Percentiles rank a stretch among this genome's conserved stretches.
Evolutionary conservation across 2,329 filamentous ascomycete genomes (phyloP).

Genomic region (Incumbomyces delicatus): DNA sequence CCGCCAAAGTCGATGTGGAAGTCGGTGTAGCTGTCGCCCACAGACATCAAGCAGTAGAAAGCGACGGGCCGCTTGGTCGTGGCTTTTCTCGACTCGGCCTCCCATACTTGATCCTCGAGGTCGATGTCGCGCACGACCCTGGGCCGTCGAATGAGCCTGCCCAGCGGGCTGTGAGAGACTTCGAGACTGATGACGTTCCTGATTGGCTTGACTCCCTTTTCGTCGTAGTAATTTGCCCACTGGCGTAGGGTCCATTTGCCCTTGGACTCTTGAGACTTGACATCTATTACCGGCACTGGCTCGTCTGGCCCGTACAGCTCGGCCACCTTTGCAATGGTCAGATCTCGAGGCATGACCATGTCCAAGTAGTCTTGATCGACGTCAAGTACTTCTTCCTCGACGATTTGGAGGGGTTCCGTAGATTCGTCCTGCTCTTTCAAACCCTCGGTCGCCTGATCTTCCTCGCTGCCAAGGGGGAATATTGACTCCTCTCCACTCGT

Average conservation of each 20-base stretch:
- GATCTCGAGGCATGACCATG: conserved; percentile 56
- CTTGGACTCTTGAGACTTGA: conserved; percentile 58
- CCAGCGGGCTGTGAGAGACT: conserved; percentile 54
- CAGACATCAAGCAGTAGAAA: conserved; percentile 62
- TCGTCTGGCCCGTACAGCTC: conserved; percentile 55
- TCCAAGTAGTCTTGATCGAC: conserved; percentile 56
- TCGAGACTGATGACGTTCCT: conserved; percentile 62
- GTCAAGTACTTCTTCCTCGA: conserved; percentile 41
- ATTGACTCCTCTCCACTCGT: conserved; percentile 18
- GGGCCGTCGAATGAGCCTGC: conserved; percentile 52
- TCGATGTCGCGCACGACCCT: conserved; percentile 56
- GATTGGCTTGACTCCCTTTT: conserved; percentile 49
- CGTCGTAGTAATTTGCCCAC: conserved; percentile 60
- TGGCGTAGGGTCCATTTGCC: conserved; percentile 56
- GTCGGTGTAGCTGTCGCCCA: conserved; percentile 61
- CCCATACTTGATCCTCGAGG: conserved; percentile 44
- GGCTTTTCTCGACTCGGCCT: conserved; percentile 39
- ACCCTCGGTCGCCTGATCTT: conserved; percentile 8
- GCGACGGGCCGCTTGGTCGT: conserved; percentile 54
- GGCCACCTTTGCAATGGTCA: conserved; percentile 54
- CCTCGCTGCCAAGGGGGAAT: background rate
- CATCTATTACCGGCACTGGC: conserved; percentile 54
- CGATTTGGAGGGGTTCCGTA: conserved; percentile 10
- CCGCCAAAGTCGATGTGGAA: conserved; percentile 65
- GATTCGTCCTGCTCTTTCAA: conserved; percentile 3